Evolutionary conservation across 495 filamentous ascomycete genomes (phyloP).

Genomic region (Elasticomyces elasticus): DNA sequence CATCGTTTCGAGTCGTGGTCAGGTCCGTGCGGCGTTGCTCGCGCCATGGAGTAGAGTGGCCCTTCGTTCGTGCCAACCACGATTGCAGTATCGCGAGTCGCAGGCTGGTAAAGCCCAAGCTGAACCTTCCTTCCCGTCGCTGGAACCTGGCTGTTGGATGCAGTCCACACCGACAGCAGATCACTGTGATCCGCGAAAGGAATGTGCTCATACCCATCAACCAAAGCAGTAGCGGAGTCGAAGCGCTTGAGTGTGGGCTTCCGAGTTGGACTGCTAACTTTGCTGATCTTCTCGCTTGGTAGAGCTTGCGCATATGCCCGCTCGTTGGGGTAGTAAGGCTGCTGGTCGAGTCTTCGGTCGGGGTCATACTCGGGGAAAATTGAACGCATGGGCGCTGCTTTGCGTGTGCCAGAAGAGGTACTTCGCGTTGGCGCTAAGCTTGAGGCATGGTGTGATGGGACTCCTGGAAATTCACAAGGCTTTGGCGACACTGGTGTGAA

Average conservation of each 20-base stretch:
- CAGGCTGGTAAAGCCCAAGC: conserved; percentile 8
- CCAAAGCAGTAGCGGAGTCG: conserved; percentile 11
- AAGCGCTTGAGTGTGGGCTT: conserved; percentile 2
- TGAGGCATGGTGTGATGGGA: neutral
- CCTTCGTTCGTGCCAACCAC: conserved; percentile 5
- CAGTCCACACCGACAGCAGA: conserved; percentile 10
- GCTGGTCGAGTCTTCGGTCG: conserved; percentile 6
- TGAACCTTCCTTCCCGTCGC: conserved; percentile 10
- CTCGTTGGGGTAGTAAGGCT: conserved; percentile 11
- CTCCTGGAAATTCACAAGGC: conserved; percentile 2
- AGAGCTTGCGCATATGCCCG: conserved; percentile 1
- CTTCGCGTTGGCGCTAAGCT: conserved; percentile 1
- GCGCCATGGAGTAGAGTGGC: conserved; percentile 11
- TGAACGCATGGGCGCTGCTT: conserved; percentile 3
- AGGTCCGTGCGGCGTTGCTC: neutral
- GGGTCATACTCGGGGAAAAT: conserved; percentile 21
- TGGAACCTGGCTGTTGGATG: conserved; percentile 1
- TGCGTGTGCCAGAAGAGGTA: conserved; percentile 1
- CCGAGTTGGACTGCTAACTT: conserved; percentile 1
- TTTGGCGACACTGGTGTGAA: conserved; percentile 5
- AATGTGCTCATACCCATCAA: conserved; percentile 19
- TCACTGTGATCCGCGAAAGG: conserved; percentile 9
- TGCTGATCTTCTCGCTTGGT: conserved; percentile 11
- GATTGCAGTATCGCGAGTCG: conserved; percentile 2
- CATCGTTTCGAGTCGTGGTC: neutral